Evolutionary conservation across 2,329 filamentous ascomycete genomes (phyloP).

Genomic region (Alternaria hordeiaustralica): DNA sequence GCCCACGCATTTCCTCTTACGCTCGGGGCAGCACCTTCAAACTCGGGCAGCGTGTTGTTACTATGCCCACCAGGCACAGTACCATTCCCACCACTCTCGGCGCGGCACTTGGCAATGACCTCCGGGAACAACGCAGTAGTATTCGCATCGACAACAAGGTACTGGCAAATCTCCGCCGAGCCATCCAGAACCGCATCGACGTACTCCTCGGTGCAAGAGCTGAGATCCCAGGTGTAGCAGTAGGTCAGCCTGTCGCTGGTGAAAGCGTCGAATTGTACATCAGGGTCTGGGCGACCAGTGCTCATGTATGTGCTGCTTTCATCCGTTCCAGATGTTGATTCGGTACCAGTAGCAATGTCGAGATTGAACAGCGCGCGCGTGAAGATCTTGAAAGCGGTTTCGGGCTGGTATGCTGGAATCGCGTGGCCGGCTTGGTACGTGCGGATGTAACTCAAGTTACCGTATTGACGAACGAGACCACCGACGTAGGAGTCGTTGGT

Average conservation of each 20-base stretch:
- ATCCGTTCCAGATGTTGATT: conserved; percentile 10
- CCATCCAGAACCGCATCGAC: conserved; percentile 17
- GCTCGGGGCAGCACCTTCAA: conserved; percentile 9
- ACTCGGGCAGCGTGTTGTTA: conserved; percentile 1
- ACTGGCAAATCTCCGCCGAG: conserved; percentile 23
- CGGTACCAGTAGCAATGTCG: conserved; percentile 56
- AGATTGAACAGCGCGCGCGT: conserved; percentile 52
- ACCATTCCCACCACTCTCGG: not conserved
- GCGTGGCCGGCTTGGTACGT: conserved; percentile 50
- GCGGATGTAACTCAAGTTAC: conserved; percentile 49
- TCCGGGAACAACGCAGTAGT: conserved; percentile 26
- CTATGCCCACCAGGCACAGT: conserved; percentile 3
- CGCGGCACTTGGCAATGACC: conserved; percentile 22
- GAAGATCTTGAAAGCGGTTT: conserved; percentile 60
- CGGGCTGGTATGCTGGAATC: conserved; percentile 50
- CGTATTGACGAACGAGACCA: conserved; percentile 52
- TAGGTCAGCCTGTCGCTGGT: conserved; percentile 14
- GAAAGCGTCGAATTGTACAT: conserved; percentile 18
- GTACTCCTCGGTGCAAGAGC: conserved; percentile 23
- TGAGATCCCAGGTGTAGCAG: conserved; percentile 24
- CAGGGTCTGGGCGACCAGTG: conserved; percentile 15
- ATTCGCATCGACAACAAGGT: conserved; percentile 26
- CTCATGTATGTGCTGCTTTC: conserved; percentile 18
- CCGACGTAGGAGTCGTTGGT: conserved; percentile 49
- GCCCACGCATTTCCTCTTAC: not conserved